Conservation (phyloP, 768 basidiomycete species). For the Gloeostereum incarnatum region DNA sequence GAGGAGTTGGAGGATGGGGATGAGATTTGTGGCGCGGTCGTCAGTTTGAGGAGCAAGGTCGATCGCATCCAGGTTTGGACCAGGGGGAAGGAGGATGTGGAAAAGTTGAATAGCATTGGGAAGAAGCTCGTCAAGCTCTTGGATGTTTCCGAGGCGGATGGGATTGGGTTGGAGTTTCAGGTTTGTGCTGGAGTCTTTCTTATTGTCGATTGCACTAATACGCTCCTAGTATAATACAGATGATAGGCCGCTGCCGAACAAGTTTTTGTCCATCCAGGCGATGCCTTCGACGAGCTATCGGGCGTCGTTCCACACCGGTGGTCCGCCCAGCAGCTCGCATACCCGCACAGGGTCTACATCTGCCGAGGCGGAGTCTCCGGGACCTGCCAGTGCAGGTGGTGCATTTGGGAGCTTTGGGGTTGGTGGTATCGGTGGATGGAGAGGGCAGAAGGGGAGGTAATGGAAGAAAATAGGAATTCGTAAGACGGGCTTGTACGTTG, state of each 20-base stretch:
- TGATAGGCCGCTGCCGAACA: constrained; percentile 71
- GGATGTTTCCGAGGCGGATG: constrained; percentile 76
- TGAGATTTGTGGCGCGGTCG: constrained; percentile 79
- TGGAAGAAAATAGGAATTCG: too few species aligned
- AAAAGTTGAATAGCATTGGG: constrained; percentile 77
- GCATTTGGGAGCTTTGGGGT: constrained; percentile 37
- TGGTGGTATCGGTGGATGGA: too few species aligned
- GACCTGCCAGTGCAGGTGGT: background rate
- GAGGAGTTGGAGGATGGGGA: constrained; percentile 70
- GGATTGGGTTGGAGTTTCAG: constrained; percentile 87
- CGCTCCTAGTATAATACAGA: constrained; percentile 71
- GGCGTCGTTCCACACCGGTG: constrained; percentile 42
- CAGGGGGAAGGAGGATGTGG: constrained; percentile 76
- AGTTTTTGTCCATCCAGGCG: constrained; percentile 73
- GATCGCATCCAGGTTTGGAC: constrained; percentile 93
- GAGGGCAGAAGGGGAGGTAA: too few species aligned
- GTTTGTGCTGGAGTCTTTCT: constrained; percentile 22
- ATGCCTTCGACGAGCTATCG: constrained; percentile 61
- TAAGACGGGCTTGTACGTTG: too few species aligned
- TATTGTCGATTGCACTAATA: background rate
- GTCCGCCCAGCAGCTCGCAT: constrained; percentile 10
- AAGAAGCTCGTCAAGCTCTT: constrained; percentile 75
- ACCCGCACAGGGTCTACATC: constrained; percentile 16
- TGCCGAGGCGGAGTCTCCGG: constrained; percentile 10
- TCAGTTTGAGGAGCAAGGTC: constrained; percentile 77